Evolutionary conservation across 2,329 filamentous ascomycete genomes (phyloP).

Genomic region (Parasarocladium wereldwijsianum): DNA sequence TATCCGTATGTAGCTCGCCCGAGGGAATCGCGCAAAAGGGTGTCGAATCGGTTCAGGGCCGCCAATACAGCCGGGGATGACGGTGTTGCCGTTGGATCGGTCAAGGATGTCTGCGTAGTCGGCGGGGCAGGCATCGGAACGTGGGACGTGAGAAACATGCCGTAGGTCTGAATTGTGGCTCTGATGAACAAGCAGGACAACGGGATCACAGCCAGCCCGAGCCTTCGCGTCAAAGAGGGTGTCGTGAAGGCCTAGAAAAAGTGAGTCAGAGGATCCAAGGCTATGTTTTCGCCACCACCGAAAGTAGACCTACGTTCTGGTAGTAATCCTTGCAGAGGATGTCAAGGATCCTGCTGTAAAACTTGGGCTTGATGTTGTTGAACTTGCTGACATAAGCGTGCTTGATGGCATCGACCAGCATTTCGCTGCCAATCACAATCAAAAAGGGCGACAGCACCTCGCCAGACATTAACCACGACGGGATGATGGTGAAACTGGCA

Average conservation of each 20-base stretch:
- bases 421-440: slow-evolving; percentile 88
- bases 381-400: slow-evolving; percentile 98
- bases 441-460: slow-evolving; percentile 88
- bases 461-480: slow-evolving; percentile 60
- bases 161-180: slow-evolving; percentile 87
- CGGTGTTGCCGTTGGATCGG: slow-evolving; percentile 45
- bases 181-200: slow-evolving; percentile 91
- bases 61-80: slow-evolving; percentile 63
- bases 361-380: slow-evolving; percentile 84
- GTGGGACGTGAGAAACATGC: slow-evolving; percentile 90
- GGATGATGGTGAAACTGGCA: slow-evolving; percentile 79
- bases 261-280: too few species aligned
- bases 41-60: slow-evolving; percentile 65
- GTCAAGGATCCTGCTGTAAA: slow-evolving; percentile 83
- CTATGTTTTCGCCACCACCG: too few species aligned
- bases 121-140: slow-evolving; percentile 58
- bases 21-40: slow-evolving; percentile 59
- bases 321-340: slow-evolving; percentile 97
- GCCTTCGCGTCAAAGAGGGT: slow-evolving; percentile 74
- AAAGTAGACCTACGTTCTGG: slow-evolving; percentile 55
- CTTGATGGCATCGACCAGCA: slow-evolving; percentile 84
- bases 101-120: slow-evolving; percentile 49
- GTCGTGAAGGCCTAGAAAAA: slow-evolving; percentile 71
- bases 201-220: slow-evolving; percentile 83
- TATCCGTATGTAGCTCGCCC: slow-evolving; percentile 57